These are phyloP conservation scores for Mycena rosella DNA, from an alignment of 768 basidiomycete genomes.

Conservation along the genomic window DNA sequence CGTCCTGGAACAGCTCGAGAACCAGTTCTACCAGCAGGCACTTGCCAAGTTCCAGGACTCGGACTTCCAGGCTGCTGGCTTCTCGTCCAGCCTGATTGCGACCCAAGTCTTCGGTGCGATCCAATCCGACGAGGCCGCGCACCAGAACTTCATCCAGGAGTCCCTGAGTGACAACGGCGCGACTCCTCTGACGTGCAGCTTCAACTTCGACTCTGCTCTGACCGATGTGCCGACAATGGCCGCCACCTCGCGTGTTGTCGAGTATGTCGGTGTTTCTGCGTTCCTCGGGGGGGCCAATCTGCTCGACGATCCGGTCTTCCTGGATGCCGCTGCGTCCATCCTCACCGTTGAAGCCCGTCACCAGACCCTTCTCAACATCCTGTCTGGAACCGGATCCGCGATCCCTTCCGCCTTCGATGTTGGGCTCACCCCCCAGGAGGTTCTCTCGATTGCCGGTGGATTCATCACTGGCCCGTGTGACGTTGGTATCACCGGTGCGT, in stretches of 20 bases:
- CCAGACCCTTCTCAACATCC: slow-evolving; percentile 79
- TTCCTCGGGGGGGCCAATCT: slow-evolving; percentile 81
- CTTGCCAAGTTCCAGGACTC: slow-evolving; percentile 71
- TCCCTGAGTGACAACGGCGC: slow-evolving; percentile 68
- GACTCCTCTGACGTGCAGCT: slow-evolving; percentile 70
- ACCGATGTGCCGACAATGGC: slow-evolving; percentile 79
- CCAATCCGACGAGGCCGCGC: slow-evolving; percentile 71
- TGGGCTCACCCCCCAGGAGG: slow-evolving; percentile 73
- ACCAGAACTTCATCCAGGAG: slow-evolving; percentile 64
- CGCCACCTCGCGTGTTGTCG: slow-evolving; percentile 77
- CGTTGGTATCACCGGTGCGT: slow-evolving; percentile 67
- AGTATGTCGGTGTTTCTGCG: slow-evolving; percentile 80
- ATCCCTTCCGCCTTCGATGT: slow-evolving; percentile 83
- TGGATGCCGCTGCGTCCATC: slow-evolving; percentile 79
- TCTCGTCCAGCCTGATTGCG: slow-evolving; percentile 64
- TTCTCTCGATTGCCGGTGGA: slow-evolving; percentile 74
- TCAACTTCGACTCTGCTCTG: slow-evolving; percentile 75
- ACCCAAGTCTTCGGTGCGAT: slow-evolving; percentile 73
- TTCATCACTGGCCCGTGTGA: slow-evolving; percentile 79
- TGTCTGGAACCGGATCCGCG: slow-evolving; percentile 67
- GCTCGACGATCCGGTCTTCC: slow-evolving; percentile 73
- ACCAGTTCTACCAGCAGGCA: slow-evolving; percentile 75
- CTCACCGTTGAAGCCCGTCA: slow-evolving; percentile 88
- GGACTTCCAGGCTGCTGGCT: slow-evolving; percentile 78
- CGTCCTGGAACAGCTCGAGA: slow-evolving; percentile 82